Conservation (phyloP, 108 stramenopile genomes). For the Nitzschia palea region DNA sequence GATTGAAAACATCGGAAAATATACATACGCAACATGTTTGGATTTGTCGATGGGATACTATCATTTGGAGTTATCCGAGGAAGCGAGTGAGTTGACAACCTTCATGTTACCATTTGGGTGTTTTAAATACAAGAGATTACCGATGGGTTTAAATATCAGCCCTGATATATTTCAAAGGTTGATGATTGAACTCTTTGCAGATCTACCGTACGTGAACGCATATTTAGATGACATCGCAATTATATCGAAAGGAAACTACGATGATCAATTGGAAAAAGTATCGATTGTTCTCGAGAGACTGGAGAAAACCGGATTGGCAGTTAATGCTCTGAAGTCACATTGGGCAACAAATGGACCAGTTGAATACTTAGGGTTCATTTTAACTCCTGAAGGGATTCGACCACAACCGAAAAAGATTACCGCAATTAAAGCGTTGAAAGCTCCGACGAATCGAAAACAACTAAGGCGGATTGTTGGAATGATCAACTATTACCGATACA, state of each 20-base stretch:
- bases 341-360: slow-evolving; percentile 20
- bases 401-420: slow-evolving; percentile 42
- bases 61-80: slow-evolving; percentile 27
- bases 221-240: slow-evolving; percentile 28
- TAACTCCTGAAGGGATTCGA: slow-evolving; percentile 25
- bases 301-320: slow-evolving; percentile 9
- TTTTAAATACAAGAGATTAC: slow-evolving; percentile 22
- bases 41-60: slow-evolving; percentile 55
- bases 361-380: slow-evolving; percentile 38
- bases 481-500: slow-evolving; percentile 48
- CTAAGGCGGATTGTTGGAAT: slow-evolving; percentile 40
- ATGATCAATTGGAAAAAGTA: slow-evolving; percentile 23
- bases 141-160: slow-evolving; percentile 38
- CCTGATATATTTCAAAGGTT: slow-evolving; percentile 45
- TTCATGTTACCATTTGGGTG: neutral
- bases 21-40: slow-evolving; percentile 38
- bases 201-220: slow-evolving; percentile 19
- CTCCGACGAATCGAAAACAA: slow-evolving; percentile 14
- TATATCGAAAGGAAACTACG: slow-evolving; percentile 22
- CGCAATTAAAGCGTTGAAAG: slow-evolving; percentile 21
- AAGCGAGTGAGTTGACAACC: neutral
- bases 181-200: slow-evolving; percentile 27
- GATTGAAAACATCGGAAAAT: slow-evolving; percentile 29
- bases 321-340: slow-evolving; percentile 27
- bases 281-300: slow-evolving; percentile 17